phyloP scores from a whole-genome alignment of 1,284 basidiomycete genomes.

The Austroboletus niveus region DNA sequence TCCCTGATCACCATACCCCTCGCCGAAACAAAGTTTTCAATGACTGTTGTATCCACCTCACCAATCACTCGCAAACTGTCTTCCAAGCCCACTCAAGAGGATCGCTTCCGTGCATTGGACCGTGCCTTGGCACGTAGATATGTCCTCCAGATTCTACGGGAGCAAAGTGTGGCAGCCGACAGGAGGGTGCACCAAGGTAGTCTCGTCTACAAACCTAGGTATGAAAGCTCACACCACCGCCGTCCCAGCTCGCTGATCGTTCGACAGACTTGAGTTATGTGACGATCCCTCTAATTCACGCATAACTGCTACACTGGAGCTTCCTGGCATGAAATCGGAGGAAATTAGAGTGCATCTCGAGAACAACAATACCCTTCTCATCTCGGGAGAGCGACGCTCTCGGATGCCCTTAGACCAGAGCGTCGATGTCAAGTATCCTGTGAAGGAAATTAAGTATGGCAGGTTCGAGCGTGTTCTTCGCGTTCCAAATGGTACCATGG shows the following conservation, averaged over 20 bases:
- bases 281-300: slow-evolving; percentile 32
- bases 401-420: slow-evolving; percentile 21
- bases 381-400: slow-evolving; percentile 27
- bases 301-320: slow-evolving; percentile 28
- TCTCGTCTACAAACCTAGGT: slow-evolving; percentile 36
- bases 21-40: slow-evolving; percentile 5
- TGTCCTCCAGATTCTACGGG: slow-evolving; percentile 23
- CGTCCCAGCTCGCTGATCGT: slow-evolving; percentile 11
- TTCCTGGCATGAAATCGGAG: slow-evolving; percentile 33
- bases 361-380: slow-evolving; percentile 19
- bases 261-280: slow-evolving; percentile 29
- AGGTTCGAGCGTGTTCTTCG: slow-evolving; percentile 28
- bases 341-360: slow-evolving; percentile 31
- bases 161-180: slow-evolving; percentile 25
- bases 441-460: slow-evolving; percentile 34
- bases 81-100: slow-evolving; percentile 21
- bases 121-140: slow-evolving; percentile 34
- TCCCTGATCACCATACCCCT: no score
- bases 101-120: slow-evolving; percentile 33
- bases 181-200: slow-evolving; percentile 26
- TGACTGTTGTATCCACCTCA: slow-evolving; percentile 24
- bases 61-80: slow-evolving; percentile 28
- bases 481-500: slow-evolving; percentile 36
- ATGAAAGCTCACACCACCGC: slow-evolving; percentile 13
- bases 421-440: slow-evolving; percentile 13